These are phyloP conservation scores for Sechiopsis laciniata DNA, from an alignment of 306 rosid species.

Conservation along the genomic window DNA sequence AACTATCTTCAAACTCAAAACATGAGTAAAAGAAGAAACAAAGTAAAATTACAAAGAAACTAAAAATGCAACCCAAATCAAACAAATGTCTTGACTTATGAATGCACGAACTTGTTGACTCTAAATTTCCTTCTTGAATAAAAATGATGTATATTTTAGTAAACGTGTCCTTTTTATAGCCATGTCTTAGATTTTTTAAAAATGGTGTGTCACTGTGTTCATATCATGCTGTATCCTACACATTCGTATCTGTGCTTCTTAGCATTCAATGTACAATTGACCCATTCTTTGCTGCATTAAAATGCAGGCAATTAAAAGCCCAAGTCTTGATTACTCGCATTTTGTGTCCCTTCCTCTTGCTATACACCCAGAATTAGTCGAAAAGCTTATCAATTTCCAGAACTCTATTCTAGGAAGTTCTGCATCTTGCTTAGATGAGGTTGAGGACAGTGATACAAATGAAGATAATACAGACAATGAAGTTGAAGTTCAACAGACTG, in stretches of 20 bases:
- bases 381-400: conserved; percentile 70
- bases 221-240: too few species aligned
- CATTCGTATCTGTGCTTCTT: too few species aligned
- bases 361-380: conserved; percentile 71
- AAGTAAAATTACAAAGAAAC: too few species aligned
- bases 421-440: conserved; percentile 35
- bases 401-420: conserved; percentile 50
- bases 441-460: conserved; percentile 37
- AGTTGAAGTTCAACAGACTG: conserved; percentile 38
- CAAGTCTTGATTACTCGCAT: conserved; percentile 77
- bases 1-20: neutral
- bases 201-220: too few species aligned
- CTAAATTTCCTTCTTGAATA: too few species aligned
- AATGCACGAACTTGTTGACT: too few species aligned
- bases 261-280: neutral
- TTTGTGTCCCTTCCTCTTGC: conserved; percentile 96
- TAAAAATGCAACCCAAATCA: too few species aligned
- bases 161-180: too few species aligned
- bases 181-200: too few species aligned
- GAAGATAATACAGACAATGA: conserved; percentile 39
- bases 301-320: conserved; percentile 61
- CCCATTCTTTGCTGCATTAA: neutral
- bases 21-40: too few species aligned
- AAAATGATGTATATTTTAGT: too few species aligned
- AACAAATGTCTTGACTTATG: too few species aligned